phyloP scores from a whole-genome alignment of 306 rosid species.

The Cyamopsis tetragonoloba region DNA sequence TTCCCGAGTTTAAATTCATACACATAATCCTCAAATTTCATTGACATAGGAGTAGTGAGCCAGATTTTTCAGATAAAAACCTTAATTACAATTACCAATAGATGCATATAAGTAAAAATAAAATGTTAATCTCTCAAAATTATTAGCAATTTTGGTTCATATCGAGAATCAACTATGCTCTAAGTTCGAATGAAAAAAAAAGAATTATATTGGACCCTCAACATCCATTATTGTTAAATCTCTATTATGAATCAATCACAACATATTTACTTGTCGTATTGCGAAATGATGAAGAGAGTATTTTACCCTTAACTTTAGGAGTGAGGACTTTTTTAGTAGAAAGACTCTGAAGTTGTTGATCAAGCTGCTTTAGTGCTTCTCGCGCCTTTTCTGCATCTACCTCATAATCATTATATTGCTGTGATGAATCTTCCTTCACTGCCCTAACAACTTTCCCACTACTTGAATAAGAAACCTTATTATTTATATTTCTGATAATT shows the following conservation, averaged over 20 bases:
- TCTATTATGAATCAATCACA: too few species aligned
- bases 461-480: conserved; percentile 13
- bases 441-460: conserved; percentile 35
- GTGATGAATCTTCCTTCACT: conserved; percentile 50
- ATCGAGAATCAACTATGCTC: background rate
- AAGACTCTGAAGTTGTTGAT: conserved; percentile 64
- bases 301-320: conserved; percentile 50
- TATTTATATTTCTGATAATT: too few species aligned
- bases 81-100: background rate
- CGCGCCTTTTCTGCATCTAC: conserved; percentile 77
- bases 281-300: background rate
- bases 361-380: conserved; percentile 77
- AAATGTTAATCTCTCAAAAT: background rate
- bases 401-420: conserved; percentile 66
- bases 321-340: conserved; percentile 44
- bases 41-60: background rate
- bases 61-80: background rate
- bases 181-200: too few species aligned
- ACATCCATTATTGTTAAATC: too few species aligned
- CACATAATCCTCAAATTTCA: background rate
- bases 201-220: too few species aligned
- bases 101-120: background rate
- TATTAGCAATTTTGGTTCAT: background rate
- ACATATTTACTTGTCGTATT: too few species aligned
- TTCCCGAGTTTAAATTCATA: background rate